Evolutionary conservation across 75 land plant genomes (phyloP), one percentile per base, ranked within the genome.

Genomic region (Gnetum montanum): DNA sequence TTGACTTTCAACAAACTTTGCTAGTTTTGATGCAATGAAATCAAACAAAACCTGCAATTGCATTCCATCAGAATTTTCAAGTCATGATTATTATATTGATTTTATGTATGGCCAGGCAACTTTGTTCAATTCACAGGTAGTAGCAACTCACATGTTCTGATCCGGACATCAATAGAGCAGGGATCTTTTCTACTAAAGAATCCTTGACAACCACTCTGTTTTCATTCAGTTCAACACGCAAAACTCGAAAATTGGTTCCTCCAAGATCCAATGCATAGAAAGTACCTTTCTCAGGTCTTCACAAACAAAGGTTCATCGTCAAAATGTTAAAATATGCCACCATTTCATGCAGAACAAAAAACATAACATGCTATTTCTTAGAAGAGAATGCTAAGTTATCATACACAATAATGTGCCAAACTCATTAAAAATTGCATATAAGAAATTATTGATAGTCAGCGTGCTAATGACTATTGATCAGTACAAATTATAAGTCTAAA

Each of bases 201-300:
- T 81, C 84, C 31, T 69, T 60, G 46, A 70, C 61, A 45, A 70
- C 52, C 45, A 82, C 66, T 4, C 78, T n/a, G n/a, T n/a, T n/a
- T 8, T 86, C 90, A 50, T 67, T 76, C 51, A 86, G 66, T 53
- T 66, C 70, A 1, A 83, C 90, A 28, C 86, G 63, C 5, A 82
- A 45, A 8, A 86, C 86, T 37, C 82, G 63, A 43, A 82, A 86
- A 57, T 79, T 76, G 34, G 90, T 79, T 43, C 83, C 90, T 31
- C 86, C 79, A 31, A 86, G 58, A 55, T 86, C 86, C 62, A 86
- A 27, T 8, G 82, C 90, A 59, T 86, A 86, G 28, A 71, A 86
- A 23, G 79, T 29, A 37, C 90, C 90, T 35, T 65, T 54, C 68
- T 86, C 90, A 45, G 78, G 73, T 55, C 90, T 85, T 71, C 7